Conservation (phyloP, 495 filamentous ascomycete species). For the Penicillium canariense region DNA sequence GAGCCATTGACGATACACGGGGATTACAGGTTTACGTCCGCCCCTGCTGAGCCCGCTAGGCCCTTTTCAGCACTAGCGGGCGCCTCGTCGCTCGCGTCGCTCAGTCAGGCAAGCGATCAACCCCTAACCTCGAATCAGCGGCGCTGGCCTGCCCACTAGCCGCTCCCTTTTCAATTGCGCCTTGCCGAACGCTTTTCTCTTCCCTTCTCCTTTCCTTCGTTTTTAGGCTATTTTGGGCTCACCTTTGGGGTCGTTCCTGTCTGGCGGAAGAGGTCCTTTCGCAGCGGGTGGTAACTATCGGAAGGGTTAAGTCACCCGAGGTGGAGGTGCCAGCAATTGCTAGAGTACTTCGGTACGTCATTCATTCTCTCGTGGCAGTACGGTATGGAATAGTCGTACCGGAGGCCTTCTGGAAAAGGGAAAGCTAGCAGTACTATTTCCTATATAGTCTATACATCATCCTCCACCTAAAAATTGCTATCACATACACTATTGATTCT, state of each 20-base stretch:
- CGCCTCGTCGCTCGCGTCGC: conserved; percentile 9
- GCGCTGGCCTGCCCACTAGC: not conserved
- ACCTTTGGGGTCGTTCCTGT: not conserved
- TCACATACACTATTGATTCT: not conserved
- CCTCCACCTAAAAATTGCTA: not conserved
- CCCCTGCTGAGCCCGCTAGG: not conserved
- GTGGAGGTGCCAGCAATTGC: not conserved
- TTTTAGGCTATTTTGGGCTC: not conserved
- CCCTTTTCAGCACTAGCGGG: conserved; percentile 6
- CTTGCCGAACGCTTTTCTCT: not conserved
- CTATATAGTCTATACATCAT: not conserved
- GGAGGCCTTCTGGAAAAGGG: not conserved
- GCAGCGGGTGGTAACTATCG: not conserved
- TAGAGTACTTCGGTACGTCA: not conserved
- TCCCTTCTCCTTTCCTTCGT: not conserved
- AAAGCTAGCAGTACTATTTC: not conserved
- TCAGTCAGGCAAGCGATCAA: conserved; percentile 19
- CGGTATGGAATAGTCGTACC: not conserved
- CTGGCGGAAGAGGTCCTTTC: not conserved
- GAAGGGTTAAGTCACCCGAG: not conserved
- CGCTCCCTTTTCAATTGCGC: not conserved
- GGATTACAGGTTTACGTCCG: conserved; percentile 11
- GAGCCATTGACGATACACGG: not conserved
- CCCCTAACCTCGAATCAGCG: conserved; percentile 21
- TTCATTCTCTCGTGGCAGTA: not conserved